Evolutionary conservation across 805 yeast genomes (phyloP), one percentile per base, ranked within the genome.

Genomic region (Metschnikowia lachancei): DNA sequence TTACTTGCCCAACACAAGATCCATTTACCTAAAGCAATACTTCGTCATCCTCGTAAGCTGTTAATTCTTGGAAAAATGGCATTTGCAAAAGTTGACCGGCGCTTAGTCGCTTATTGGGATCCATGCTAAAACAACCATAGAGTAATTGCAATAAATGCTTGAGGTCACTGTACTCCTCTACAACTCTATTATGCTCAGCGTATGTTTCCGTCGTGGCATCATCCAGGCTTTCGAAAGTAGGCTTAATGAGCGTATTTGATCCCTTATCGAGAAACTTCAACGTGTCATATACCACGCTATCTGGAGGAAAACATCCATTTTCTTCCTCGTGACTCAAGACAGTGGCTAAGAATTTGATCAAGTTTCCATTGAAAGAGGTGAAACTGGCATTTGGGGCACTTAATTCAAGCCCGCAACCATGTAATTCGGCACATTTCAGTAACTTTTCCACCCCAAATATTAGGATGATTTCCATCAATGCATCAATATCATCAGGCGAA

Each of bases 401-500:
- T 31, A 72, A 74, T 47, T 90, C 97, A 42, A 92, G 78, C 0
- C 90, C 94, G 43, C 91, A 75, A 0, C 98, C 98, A 69, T 94
- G 99, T 33, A 88, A 63, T 47, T 79, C 77, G 5, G 97, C 95
- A 57, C 90, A 82, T 51, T 81, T 79, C 52, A 81, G 80, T 78
- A 94, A 75, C 53, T 78, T 80, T 10, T 77, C 78, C 40, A 77
- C 64, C 2, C 99, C 99, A 67, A 87, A 91, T 2, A 94, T 74
- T 2, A 83, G 71, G 0, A 96, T 82, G 30, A 92, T 71, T 62
- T 94, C 99, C 29, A 91, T 77, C 41, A 92, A 63, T 0, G 98
- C 96, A 58, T 94, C 98, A 2, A 83, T 81, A 62, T 94, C 99
- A 65, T 92, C 98, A 5, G 87, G 82, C 2, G 97, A 90, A 61